phyloP scores from a whole-genome alignment of 805 yeast genomes.

The Pichia nakasei region DNA sequence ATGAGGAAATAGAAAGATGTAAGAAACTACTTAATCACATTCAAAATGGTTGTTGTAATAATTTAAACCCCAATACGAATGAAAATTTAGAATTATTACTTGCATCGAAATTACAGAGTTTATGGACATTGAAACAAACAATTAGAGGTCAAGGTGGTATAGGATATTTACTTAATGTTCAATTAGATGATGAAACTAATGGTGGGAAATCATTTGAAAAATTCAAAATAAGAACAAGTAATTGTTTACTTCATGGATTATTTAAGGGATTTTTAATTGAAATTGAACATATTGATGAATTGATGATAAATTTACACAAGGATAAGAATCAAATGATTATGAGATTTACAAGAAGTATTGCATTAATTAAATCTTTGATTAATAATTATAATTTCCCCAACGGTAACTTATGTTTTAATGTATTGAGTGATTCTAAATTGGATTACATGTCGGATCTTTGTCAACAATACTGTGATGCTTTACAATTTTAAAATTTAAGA shows the following conservation, averaged over 20 bases:
- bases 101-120: constrained; percentile 49
- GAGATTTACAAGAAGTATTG: constrained; percentile 27
- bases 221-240: constrained; percentile 53
- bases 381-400: constrained; percentile 27
- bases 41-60: constrained; percentile 42
- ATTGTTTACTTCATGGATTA: constrained; percentile 64
- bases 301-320: constrained; percentile 9
- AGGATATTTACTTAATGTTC: constrained; percentile 43
- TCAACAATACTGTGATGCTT: constrained; percentile 33
- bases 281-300: constrained; percentile 34
- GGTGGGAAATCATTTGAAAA: constrained; percentile 30
- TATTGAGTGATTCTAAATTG: constrained; percentile 28
- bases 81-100: constrained; percentile 52
- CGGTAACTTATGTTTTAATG: constrained; percentile 30
- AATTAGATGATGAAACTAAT: constrained; percentile 13
- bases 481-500: constrained; percentile 26
- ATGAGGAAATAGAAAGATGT: constrained; percentile 7
- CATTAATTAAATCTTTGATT: constrained; percentile 26
- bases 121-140: constrained; percentile 63
- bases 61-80: constrained; percentile 24
- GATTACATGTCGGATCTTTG: constrained; percentile 31
- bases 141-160: constrained; percentile 71
- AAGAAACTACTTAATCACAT: constrained; percentile 19
- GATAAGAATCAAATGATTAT: constrained; percentile 19
- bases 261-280: constrained; percentile 65